Evolutionary conservation across 1,139 yeast genomes (phyloP).

Genomic region (Magnusiomyces suaveolens): DNA sequence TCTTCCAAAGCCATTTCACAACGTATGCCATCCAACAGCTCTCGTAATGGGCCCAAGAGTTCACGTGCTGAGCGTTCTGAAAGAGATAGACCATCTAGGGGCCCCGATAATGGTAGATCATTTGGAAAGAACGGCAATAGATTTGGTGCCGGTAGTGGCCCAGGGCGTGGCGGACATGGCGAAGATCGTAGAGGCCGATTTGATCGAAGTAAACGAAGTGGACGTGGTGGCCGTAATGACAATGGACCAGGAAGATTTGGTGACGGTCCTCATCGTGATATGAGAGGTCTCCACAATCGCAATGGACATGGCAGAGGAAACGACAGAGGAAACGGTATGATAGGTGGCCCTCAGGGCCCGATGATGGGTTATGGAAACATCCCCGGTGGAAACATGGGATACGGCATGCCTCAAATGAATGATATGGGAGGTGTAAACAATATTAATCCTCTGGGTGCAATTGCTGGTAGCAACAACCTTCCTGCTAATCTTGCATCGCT

Average conservation of each 20-base stretch:
- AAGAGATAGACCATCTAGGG: conserved; percentile 1
- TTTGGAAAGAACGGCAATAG: not conserved
- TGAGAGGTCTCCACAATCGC: not conserved
- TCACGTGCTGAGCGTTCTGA: conserved; percentile 29
- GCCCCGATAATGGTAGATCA: not conserved
- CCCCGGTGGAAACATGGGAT: not conserved
- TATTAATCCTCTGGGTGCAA: not conserved
- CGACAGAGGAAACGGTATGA: not conserved
- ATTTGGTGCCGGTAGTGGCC: not conserved
- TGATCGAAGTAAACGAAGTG: not conserved
- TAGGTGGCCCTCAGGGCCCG: not conserved
- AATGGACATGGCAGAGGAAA: not conserved
- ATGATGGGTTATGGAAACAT: not conserved
- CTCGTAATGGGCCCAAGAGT: conserved; percentile 76
- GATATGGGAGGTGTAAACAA: conserved; percentile 2
- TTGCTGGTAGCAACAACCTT: not conserved
- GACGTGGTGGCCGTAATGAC: conserved; percentile 5
- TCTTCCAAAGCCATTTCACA: conserved; percentile 72
- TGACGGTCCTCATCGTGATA: not conserved
- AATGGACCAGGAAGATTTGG: conserved; percentile 1
- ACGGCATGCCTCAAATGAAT: not conserved
- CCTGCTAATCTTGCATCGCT: conserved; percentile 12
- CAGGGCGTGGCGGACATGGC: not conserved
- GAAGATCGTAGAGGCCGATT: not conserved
- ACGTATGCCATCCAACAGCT: conserved; percentile 43